Percentiles rank a stretch among this genome's conserved stretches.
phyloP scores from a whole-genome alignment of 129 eudicot genomes.

The Saussurea involucrata region DNA sequence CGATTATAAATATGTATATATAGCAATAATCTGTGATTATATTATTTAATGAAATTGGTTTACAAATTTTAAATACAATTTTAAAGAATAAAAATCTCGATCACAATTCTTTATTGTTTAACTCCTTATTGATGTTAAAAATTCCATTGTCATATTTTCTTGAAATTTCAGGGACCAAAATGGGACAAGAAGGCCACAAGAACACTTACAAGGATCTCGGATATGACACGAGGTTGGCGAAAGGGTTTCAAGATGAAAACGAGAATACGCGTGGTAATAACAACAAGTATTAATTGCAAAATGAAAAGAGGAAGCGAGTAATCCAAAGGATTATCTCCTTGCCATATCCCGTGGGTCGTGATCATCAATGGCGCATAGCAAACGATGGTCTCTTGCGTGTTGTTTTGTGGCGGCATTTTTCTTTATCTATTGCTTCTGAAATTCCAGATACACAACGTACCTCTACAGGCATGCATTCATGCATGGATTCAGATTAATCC shows the following conservation, averaged over 20 bases:
- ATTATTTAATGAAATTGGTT: too few species aligned
- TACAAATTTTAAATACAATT: too few species aligned
- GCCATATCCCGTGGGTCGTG: slow-evolving; percentile 88
- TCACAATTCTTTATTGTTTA: not conserved
- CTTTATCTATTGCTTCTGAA: not conserved
- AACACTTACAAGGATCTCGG: slow-evolving; percentile 77
- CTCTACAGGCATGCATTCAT: not conserved
- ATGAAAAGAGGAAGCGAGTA: slow-evolving; percentile 82
- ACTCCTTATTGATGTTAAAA: not conserved
- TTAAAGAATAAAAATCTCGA: too few species aligned
- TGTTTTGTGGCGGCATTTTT: slow-evolving; percentile 24
- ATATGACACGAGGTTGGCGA: slow-evolving; percentile 95
- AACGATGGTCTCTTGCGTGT: slow-evolving; percentile 38
- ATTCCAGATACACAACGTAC: not conserved
- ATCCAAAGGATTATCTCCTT: slow-evolving; percentile 85
- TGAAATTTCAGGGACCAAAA: not conserved
- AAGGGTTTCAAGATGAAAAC: slow-evolving; percentile 76
- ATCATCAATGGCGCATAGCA: slow-evolving; percentile 92
- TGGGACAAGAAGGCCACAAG: not conserved
- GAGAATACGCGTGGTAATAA: slow-evolving; percentile 57
- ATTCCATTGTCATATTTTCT: not conserved
- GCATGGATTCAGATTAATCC: not conserved
- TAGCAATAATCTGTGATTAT: too few species aligned
- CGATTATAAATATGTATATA: too few species aligned
- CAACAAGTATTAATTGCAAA: slow-evolving; percentile 63